Conservation (phyloP, 2,329 filamentous ascomycete genomes). For the Fusarium nygamai region DNA sequence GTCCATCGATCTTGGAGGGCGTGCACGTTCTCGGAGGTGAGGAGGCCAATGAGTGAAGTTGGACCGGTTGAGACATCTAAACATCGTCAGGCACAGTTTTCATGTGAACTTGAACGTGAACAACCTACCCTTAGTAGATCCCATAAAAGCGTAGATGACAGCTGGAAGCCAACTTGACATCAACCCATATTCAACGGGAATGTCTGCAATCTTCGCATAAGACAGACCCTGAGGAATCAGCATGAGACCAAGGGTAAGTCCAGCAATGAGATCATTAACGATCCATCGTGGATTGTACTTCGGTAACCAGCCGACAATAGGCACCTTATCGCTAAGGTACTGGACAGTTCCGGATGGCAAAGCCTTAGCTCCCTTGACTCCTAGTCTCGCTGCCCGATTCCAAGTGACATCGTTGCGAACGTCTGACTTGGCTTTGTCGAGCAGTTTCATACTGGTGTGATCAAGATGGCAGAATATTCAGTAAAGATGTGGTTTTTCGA, state of each 20-base stretch:
- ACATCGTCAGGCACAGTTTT: background rate
- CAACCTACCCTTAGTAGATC: constrained; percentile 66
- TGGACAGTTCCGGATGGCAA: constrained; percentile 63
- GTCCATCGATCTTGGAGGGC: constrained; percentile 62
- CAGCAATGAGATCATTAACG: constrained; percentile 68
- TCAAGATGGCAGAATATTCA: background rate
- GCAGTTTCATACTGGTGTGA: constrained; percentile 30
- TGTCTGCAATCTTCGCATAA: constrained; percentile 70
- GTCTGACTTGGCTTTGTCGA: constrained; percentile 34
- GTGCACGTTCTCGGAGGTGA: constrained; percentile 69
- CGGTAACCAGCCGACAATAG: constrained; percentile 71
- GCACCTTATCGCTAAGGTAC: constrained; percentile 69
- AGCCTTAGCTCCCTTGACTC: constrained; percentile 31
- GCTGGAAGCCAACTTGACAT: constrained; percentile 69
- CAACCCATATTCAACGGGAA: constrained; percentile 68
- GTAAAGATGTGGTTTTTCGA: background rate
- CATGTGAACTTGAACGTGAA: fast-evolving
- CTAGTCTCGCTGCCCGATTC: constrained; percentile 35
- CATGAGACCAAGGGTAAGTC: constrained; percentile 68
- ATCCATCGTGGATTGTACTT: constrained; percentile 70
- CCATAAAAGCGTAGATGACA: constrained; percentile 67
- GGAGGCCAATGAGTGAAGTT: constrained; percentile 70
- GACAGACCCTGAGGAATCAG: constrained; percentile 70
- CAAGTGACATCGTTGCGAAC: constrained; percentile 37
- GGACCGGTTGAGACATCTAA: constrained; percentile 70